These are phyloP conservation scores for Gentiana macrophylla DNA, from an alignment of 257 asterid species.

Conservation along the genomic window DNA sequence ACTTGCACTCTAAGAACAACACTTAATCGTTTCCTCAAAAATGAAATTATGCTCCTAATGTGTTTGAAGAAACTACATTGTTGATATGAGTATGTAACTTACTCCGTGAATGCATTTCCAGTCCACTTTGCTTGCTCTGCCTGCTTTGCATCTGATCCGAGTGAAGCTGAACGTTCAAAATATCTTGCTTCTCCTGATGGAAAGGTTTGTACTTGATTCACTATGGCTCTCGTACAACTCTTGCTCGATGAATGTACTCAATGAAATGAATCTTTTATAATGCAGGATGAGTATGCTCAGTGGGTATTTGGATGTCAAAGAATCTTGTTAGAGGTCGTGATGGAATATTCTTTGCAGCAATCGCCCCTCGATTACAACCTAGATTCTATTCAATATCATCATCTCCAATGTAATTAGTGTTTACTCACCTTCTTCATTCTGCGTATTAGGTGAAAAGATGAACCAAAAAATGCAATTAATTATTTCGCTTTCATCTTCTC, in stretches of 20 bases:
- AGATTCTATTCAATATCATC: conserved; percentile 95
- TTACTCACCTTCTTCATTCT: too few relatives aligned
- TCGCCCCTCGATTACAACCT: conserved; percentile 92
- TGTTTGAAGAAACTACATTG: neutral
- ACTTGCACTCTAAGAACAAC: conserved; percentile 94
- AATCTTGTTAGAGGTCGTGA: conserved; percentile 90
- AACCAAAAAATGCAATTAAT: too few relatives aligned
- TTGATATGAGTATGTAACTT: conserved; percentile 2
- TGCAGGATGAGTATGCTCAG: conserved; percentile 89
- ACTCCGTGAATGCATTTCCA: conserved; percentile 20
- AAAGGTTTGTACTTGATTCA: conserved; percentile 48
- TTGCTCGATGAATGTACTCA: conserved; percentile 8
- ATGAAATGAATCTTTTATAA: neutral
- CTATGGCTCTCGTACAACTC: neutral
- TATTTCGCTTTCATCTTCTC: too few relatives aligned
- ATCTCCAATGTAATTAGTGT: conserved; percentile 55
- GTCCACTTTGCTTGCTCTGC: conserved; percentile 74
- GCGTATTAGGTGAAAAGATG: too few relatives aligned
- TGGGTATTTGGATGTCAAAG: conserved; percentile 68
- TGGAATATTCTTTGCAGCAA: conserved; percentile 93
- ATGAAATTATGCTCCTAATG: conserved; percentile 24
- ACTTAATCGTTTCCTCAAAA: conserved; percentile 67
- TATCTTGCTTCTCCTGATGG: conserved; percentile 93
- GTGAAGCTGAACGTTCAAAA: conserved; percentile 74
- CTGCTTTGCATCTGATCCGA: conserved; percentile 73